These are phyloP conservation scores for Xylaria sp. DNA, from an alignment of 2,329 filamentous ascomycete species.

Conservation along the genomic window DNA sequence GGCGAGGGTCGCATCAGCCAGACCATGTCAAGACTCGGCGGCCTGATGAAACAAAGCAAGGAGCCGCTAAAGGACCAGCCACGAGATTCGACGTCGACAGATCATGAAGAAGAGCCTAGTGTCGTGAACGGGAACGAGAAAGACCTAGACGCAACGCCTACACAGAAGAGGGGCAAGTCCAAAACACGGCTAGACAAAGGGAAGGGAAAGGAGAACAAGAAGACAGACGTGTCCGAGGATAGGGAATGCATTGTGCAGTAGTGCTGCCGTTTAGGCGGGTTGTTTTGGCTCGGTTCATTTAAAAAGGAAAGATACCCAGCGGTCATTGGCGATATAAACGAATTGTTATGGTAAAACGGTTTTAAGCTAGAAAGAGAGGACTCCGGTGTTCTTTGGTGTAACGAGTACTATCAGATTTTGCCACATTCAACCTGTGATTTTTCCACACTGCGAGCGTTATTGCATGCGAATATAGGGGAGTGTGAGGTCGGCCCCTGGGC, in stretches of 20 bases:
- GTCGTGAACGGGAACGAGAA: slow-evolving; percentile 26
- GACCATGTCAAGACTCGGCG: slow-evolving; percentile 58
- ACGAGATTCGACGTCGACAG: slow-evolving; percentile 34
- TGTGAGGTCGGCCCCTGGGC: too few relatives aligned
- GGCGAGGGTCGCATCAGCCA: slow-evolving; percentile 61
- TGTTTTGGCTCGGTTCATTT: slow-evolving; percentile 21
- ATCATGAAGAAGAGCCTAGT: slow-evolving; percentile 32
- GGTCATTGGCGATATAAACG: slow-evolving; percentile 24
- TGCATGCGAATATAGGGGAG: background rate
- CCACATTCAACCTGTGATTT: background rate
- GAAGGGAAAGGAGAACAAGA: slow-evolving; percentile 28
- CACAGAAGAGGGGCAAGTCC: slow-evolving; percentile 29
- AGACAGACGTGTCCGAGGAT: slow-evolving; percentile 21
- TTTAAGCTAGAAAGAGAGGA: slow-evolving; percentile 10
- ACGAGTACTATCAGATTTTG: slow-evolving; percentile 1
- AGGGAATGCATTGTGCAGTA: slow-evolving; percentile 39
- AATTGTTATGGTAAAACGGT: slow-evolving; percentile 21
- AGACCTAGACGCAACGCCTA: slow-evolving; percentile 17
- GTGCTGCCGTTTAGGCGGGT: slow-evolving; percentile 15
- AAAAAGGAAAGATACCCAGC: slow-evolving; percentile 27
- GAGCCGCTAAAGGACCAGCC: slow-evolving; percentile 54
- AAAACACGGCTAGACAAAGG: slow-evolving; percentile 27
- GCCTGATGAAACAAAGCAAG: slow-evolving; percentile 54
- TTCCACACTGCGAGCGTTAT: background rate
- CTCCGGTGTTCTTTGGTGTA: slow-evolving; percentile 6